Evolutionary conservation across 2,329 filamentous ascomycete genomes (phyloP).

Genomic region (Exophiala viscosa): DNA sequence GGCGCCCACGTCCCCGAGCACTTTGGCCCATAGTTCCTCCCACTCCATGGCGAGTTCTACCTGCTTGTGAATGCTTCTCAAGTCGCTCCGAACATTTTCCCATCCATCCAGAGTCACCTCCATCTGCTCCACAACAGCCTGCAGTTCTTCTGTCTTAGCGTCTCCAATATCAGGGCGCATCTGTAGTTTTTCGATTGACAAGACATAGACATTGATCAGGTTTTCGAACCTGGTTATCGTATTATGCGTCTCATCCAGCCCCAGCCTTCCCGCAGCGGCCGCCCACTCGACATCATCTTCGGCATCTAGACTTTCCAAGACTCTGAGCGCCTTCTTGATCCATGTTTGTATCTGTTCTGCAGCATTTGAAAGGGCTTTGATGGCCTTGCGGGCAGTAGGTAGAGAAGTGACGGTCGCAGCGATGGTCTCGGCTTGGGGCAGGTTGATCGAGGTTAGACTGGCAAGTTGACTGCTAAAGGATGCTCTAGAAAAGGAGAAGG

Average conservation of each 20-base stretch:
- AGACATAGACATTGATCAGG: slow-evolving; percentile 86
- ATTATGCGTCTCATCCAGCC: slow-evolving; percentile 55
- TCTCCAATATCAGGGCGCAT: slow-evolving; percentile 68
- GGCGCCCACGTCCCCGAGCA: slow-evolving; percentile 85
- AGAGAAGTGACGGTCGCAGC: slow-evolving; percentile 81
- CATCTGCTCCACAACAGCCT: slow-evolving; percentile 78
- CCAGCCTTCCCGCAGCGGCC: slow-evolving; percentile 69
- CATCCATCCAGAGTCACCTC: slow-evolving; percentile 80
- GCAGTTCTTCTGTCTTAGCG: slow-evolving; percentile 69
- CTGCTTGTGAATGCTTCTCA: slow-evolving; percentile 79
- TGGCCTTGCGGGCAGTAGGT: slow-evolving; percentile 76
- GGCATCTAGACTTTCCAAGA: slow-evolving; percentile 82
- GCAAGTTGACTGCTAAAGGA: slow-evolving; percentile 92
- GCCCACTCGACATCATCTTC: slow-evolving; percentile 98
- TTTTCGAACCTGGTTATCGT: slow-evolving; percentile 81
- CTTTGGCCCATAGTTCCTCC: slow-evolving; percentile 94
- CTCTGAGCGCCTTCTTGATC: slow-evolving; percentile 88
- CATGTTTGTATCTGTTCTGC: slow-evolving; percentile 90
- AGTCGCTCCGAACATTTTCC: slow-evolving; percentile 71
- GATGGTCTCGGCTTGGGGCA: slow-evolving; percentile 80
- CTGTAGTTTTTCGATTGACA: slow-evolving; percentile 90
- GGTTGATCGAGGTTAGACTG: slow-evolving; percentile 82
- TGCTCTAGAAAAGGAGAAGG: slow-evolving; percentile 86
- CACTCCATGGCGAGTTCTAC: slow-evolving; percentile 98
- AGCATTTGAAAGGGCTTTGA: slow-evolving; percentile 76